phyloP scores from a whole-genome alignment of 345 rosid species.

The Acer negundo region DNA sequence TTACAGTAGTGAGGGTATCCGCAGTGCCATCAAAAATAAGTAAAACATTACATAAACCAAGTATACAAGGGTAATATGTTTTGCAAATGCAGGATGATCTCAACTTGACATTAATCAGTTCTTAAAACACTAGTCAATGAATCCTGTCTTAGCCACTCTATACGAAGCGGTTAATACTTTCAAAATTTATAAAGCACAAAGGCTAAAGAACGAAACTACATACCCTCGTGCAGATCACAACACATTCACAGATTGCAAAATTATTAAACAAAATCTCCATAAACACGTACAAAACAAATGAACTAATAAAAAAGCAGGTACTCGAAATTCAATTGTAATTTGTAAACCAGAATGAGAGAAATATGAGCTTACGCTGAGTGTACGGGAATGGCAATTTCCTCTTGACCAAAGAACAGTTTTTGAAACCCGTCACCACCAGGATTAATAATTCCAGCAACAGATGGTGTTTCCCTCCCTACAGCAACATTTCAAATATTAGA shows the following conservation, averaged over 20 bases:
- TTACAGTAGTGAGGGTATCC: neutral
- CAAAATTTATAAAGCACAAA: neutral
- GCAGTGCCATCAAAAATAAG: neutral
- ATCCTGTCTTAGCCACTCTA: neutral
- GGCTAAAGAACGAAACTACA: neutral
- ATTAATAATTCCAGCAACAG: constrained; percentile 93
- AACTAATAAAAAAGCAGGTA: neutral
- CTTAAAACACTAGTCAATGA: neutral
- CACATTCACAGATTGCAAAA: neutral
- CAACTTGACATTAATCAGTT: neutral
- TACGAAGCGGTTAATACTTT: neutral
- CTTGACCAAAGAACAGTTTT: constrained; percentile 97
- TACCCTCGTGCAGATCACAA: neutral
- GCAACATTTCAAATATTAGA: neutral
- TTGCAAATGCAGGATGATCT: neutral
- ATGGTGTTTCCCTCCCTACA: constrained; percentile 90
- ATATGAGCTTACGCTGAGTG: constrained; percentile 66
- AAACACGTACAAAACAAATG: neutral
- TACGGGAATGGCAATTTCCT: constrained; percentile 97
- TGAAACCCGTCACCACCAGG: constrained; percentile 98
- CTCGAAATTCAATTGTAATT: neutral
- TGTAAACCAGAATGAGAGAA: constrained; percentile 9
- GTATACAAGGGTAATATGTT: neutral
- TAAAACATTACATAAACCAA: neutral
- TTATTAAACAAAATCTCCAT: neutral